phyloP scores from a whole-genome alignment of 75 land plant species.

The Larix kaempferi region DNA sequence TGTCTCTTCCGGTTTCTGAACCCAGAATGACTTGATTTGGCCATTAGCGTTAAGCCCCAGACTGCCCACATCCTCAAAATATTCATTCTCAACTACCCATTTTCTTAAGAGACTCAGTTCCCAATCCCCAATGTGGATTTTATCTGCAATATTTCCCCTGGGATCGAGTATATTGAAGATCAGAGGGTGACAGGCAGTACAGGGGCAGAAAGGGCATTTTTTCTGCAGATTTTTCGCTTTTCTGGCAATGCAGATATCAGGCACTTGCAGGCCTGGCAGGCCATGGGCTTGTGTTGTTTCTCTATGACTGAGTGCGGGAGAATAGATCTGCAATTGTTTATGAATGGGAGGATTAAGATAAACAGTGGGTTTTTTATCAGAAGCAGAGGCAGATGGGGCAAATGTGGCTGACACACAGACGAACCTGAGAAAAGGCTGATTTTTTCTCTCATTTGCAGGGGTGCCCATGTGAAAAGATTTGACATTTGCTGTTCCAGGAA shows the following conservation, averaged over 20 bases:
- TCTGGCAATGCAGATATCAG: not conserved
- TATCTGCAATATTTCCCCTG: not conserved
- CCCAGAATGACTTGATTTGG: not conserved
- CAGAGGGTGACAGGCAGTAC: not conserved
- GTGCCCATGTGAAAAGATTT: not conserved
- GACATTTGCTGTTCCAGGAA: not conserved
- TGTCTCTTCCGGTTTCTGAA: too few species aligned
- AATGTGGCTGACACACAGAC: constrained; percentile 33
- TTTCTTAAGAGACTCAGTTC: not conserved
- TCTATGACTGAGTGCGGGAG: not conserved
- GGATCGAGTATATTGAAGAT: not conserved
- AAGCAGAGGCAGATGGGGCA: constrained; percentile 52
- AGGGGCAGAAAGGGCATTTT: not conserved
- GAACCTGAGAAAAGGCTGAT: not conserved
- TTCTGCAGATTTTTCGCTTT: not conserved
- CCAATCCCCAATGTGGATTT: constrained; percentile 4
- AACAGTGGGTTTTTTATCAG: constrained; percentile 38
- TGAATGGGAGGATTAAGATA: constrained; percentile 13
- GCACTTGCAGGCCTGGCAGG: not conserved
- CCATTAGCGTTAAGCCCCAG: not conserved
- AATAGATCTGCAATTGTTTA: constrained; percentile 2
- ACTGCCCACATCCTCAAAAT: not conserved
- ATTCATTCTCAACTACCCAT: not conserved
- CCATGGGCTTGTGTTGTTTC: constrained; percentile 8
- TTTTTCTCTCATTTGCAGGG: not conserved